These are phyloP conservation scores for Orbilia javanica DNA, from an alignment of 2,329 filamentous ascomycete genomes.

Conservation along the genomic window DNA sequence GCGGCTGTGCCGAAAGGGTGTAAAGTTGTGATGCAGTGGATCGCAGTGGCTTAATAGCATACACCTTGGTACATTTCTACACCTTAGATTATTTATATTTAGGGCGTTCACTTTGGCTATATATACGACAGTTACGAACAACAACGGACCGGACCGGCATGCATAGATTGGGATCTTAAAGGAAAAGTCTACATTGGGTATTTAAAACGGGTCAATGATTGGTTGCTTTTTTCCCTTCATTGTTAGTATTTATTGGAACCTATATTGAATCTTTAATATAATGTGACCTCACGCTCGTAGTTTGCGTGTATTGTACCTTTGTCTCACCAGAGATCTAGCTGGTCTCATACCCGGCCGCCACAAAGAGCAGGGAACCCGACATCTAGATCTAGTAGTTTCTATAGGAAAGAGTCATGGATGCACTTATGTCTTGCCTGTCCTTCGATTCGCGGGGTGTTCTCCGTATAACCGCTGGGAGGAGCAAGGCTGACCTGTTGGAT, in stretches of 20 bases:
- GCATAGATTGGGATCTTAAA: neutral
- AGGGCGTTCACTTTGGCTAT: neutral
- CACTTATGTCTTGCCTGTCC: neutral
- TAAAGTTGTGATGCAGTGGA: slow-evolving; percentile 55
- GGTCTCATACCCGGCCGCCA: too few relatives aligned
- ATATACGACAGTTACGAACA: neutral
- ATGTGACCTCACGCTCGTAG: too few relatives aligned
- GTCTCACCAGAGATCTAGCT: too few relatives aligned
- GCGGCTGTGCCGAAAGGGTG: slow-evolving; percentile 47
- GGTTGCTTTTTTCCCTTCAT: neutral
- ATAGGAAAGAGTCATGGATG: slow-evolving; percentile 7
- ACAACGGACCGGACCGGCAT: neutral
- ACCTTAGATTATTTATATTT: neutral
- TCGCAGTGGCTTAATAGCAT: slow-evolving; percentile 31
- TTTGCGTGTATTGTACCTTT: too few relatives aligned
- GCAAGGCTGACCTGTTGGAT: slow-evolving; percentile 25
- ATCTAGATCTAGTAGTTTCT: slow-evolving; percentile 11
- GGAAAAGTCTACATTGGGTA: neutral
- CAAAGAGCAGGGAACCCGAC: neutral
- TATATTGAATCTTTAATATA: too few relatives aligned
- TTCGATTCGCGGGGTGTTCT: slow-evolving; percentile 17
- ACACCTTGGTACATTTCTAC: neutral
- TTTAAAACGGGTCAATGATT: neutral
- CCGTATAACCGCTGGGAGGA: too few relatives aligned
- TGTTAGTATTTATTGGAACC: neutral